Evolutionary conservation across 2,329 filamentous ascomycete species (phyloP).

Genomic region (Stachybotrys chlorohalonatus): DNA sequence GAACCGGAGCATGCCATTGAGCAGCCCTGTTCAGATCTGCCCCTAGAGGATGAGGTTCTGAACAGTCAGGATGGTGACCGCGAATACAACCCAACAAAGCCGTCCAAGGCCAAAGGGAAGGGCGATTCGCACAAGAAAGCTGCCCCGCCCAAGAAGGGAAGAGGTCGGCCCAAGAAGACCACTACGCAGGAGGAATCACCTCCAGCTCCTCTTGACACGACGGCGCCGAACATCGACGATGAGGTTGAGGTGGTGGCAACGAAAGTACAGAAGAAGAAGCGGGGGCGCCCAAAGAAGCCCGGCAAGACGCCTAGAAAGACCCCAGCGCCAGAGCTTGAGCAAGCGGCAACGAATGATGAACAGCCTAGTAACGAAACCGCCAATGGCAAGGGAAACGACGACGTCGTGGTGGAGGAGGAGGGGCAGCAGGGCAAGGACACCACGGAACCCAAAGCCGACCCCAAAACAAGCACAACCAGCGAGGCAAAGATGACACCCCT

Average conservation of each 20-base stretch:
- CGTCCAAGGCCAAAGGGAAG: not conserved
- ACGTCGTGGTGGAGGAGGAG: too few relatives aligned
- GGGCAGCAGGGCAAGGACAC: too few relatives aligned
- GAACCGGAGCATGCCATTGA: not conserved
- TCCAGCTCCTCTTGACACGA: constrained; percentile 4
- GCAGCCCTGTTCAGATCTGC: not conserved
- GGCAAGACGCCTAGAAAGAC: constrained; percentile 8
- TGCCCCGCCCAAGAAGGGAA: constrained; percentile 16
- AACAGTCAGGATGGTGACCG: not conserved
- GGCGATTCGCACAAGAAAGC: not conserved
- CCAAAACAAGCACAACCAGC: not conserved
- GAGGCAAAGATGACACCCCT: not conserved
- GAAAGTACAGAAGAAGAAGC: constrained; percentile 21
- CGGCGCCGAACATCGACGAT: constrained; percentile 4
- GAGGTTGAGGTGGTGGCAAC: not conserved
- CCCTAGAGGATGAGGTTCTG: not conserved
- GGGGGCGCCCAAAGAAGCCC: constrained; percentile 33
- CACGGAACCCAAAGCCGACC: not conserved
- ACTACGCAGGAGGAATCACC: constrained; percentile 4
- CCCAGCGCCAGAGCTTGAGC: not conserved
- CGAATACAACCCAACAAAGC: not conserved
- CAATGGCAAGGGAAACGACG: not conserved
- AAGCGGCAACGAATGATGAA: not conserved
- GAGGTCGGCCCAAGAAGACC: constrained; percentile 23
- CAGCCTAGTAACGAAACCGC: not conserved